A percentile compares a stretch with the other conserved stretches of the same genome.
These are phyloP conservation scores for Durusdinium trenchii DNA, from an alignment of 73 alveolate genomes.

Conservation along the genomic window DNA sequence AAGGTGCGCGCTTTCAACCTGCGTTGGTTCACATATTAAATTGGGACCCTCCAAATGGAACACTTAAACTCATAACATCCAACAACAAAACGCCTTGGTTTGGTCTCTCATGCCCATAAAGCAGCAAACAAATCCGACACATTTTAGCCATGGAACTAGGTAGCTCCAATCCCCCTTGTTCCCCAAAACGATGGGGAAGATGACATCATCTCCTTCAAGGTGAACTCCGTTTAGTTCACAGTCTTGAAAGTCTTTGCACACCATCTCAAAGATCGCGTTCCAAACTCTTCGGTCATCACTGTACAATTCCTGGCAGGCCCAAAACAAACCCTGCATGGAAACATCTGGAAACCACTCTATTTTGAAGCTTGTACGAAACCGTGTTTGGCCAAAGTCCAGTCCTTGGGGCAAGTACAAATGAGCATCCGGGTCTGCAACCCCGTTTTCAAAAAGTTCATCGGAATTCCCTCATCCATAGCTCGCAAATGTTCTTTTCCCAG, in stretches of 20 bases:
- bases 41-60: no score
- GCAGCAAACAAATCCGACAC: neutral
- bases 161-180: slow-evolving; percentile 47
- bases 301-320: slow-evolving; percentile 1
- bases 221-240: neutral
- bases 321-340: neutral
- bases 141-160: neutral
- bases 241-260: neutral
- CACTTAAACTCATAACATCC: neutral
- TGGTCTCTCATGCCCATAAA: neutral
- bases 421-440: neutral
- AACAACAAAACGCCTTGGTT: neutral
- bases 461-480: neutral
- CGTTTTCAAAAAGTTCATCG: neutral
- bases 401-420: neutral
- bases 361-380: neutral
- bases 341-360: neutral
- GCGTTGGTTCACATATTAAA: no score
- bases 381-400: neutral
- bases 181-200: neutral
- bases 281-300: neutral
- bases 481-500: neutral
- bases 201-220: neutral
- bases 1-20: neutral
- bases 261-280: neutral